These are phyloP conservation scores for Tolypocladium inflatum DNA, from an alignment of 2,329 filamentous ascomycete genomes.

Conservation along the genomic window DNA sequence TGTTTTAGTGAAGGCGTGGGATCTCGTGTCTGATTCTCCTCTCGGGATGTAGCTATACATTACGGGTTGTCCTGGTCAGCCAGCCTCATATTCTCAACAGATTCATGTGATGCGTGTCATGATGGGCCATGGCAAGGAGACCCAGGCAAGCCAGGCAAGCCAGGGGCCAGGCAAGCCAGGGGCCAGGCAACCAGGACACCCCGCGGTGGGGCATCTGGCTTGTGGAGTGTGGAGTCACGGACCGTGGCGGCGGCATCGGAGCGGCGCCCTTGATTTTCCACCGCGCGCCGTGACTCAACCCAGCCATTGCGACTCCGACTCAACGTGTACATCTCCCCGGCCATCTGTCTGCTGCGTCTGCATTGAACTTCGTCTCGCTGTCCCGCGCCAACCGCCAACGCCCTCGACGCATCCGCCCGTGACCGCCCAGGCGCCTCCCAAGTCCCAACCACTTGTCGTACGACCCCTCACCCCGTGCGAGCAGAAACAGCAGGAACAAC, in stretches of 20 bases:
- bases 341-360: background rate
- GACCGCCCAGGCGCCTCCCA: background rate
- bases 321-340: background rate
- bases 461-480: background rate
- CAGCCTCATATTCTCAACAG: too few species aligned
- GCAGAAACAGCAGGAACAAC: background rate
- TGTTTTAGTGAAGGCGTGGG: background rate
- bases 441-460: background rate
- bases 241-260: background rate
- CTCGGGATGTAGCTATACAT: background rate
- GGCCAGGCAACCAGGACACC: too few species aligned
- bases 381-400: background rate
- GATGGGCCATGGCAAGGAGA: too few species aligned
- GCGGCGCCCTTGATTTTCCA: background rate
- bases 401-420: background rate
- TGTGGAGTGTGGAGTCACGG: background rate
- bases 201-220: background rate
- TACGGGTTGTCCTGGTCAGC: background rate
- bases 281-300: background rate
- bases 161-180: too few species aligned
- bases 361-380: background rate
- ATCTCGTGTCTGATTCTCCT: background rate
- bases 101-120: background rate
- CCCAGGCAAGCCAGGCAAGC: too few species aligned
- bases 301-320: background rate